Evolutionary conservation across 768 basidiomycete genomes (phyloP).

Genomic region (Leccinum olivaceopallidum): DNA sequence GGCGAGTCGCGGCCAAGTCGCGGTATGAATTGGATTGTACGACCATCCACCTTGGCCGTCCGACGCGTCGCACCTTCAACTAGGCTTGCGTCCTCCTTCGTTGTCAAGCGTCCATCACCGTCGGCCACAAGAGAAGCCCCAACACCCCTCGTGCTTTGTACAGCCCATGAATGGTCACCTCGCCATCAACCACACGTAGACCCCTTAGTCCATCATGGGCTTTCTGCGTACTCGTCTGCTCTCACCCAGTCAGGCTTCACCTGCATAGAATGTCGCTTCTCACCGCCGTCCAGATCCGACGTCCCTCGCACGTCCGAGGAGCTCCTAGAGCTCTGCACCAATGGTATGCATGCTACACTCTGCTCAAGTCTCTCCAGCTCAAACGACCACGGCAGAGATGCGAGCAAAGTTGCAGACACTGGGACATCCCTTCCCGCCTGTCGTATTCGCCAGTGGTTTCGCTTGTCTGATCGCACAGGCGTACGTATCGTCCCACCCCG

Average conservation of each 20-base stretch:
- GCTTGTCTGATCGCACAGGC: constrained; percentile 61
- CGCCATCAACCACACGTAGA: constrained; percentile 25
- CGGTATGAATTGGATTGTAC: not conserved
- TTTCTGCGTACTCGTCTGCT: constrained; percentile 37
- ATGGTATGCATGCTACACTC: constrained; percentile 32
- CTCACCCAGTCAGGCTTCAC: constrained; percentile 52
- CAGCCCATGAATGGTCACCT: constrained; percentile 46
- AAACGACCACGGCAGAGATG: constrained; percentile 36
- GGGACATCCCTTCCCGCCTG: constrained; percentile 54
- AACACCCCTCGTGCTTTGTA: constrained; percentile 55
- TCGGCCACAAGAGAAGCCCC: constrained; percentile 48
- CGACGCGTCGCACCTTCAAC: not conserved
- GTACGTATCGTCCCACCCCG: constrained; percentile 69
- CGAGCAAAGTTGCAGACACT: constrained; percentile 42
- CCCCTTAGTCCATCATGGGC: constrained; percentile 3
- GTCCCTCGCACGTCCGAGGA: constrained; percentile 11
- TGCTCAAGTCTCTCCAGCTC: not conserved
- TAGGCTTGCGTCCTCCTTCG: constrained; percentile 32
- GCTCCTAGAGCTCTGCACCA: constrained; percentile 42
- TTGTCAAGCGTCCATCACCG: constrained; percentile 37
- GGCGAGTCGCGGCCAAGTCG: not conserved
- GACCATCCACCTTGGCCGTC: not conserved
- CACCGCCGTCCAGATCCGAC: constrained; percentile 18
- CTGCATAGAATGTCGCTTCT: constrained; percentile 45
- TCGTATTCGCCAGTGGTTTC: constrained; percentile 50